Base-by-base conservation (phyloP, 257 asterid species). In the Rubia yunnanensis region DNA sequence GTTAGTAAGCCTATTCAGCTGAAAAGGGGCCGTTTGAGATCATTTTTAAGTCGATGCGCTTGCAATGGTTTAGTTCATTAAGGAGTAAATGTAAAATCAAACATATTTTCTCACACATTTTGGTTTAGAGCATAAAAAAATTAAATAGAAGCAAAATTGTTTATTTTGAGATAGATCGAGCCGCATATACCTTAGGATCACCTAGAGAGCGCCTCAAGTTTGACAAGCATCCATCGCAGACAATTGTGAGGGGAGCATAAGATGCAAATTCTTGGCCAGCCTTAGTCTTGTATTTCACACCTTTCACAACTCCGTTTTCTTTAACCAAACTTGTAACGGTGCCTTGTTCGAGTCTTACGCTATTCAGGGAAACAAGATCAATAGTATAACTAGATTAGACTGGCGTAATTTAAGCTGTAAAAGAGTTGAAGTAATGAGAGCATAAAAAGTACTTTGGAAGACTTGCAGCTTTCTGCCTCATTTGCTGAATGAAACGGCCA, bases 201-300 rank as follows among this genome's bases (percentile, higher is more conserved):
- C 95, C 87, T 22, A 89, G 85, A 67, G 89, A 76, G 50, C 91
- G 84, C 69, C 96, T 78, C 77, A 89, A 67, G 79, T 85, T 89
- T 13, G 97, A 89, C 76, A 81, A n/a, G n/a, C n/a, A n/a, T n/a
- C n/a, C n/a, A n/a, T n/a, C n/a, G n/a, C n/a, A n/a, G n/a, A n/a
- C n/a, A 55, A 89, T 66, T 55, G 95, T 89, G 39, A 87, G 92
- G 54, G 97, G 95, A 64, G 95, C 94, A 73, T 71, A 65, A 27
- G 86, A 71, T 41, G 73, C 66, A 36, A 75, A 34, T 73, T 78
- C 85, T 62, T 78, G 80, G 59, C 97, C 92, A 70, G 81, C 69
- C 74, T 82, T 85, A 18, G 80, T 84, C 76, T 82, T 89, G 81
- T 89, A 89, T 30, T 78, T 82, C 32, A 89, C 94, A 30, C 97